A percentile compares a stretch with the other conserved stretches of the same genome.
These are phyloP conservation scores for Aureobasidium musti DNA, from an alignment of 2,329 filamentous ascomycete genomes.

Conservation along the genomic window DNA sequence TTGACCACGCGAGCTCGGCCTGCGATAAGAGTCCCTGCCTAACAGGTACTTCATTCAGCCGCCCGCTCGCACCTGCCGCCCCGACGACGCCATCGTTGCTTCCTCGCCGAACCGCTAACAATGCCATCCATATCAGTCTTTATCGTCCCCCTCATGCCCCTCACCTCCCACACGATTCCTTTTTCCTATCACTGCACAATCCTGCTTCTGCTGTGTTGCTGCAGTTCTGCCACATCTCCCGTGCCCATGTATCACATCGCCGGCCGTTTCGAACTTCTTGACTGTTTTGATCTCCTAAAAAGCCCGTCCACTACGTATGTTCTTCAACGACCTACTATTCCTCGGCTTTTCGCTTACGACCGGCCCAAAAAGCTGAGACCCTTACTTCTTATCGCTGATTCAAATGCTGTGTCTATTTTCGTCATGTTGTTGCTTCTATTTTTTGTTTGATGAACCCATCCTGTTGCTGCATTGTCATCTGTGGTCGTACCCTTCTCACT, in stretches of 20 bases:
- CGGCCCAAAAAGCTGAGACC: slow-evolving; percentile 26
- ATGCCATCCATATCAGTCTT: slow-evolving; percentile 26
- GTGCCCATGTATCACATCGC: not conserved
- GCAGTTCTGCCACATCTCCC: not conserved
- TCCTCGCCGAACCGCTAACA: slow-evolving; percentile 12
- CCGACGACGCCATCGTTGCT: slow-evolving; percentile 17
- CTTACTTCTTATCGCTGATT: slow-evolving; percentile 8
- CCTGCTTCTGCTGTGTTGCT: not conserved
- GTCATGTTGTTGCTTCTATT: not conserved
- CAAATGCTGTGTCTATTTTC: slow-evolving; percentile 21
- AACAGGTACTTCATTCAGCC: slow-evolving; percentile 23
- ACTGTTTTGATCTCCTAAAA: slow-evolving; percentile 26
- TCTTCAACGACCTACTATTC: not conserved
- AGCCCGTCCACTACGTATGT: slow-evolving; percentile 23
- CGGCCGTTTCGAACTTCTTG: not conserved
- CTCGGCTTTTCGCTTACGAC: slow-evolving; percentile 29
- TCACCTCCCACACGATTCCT: not conserved
- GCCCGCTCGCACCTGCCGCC: slow-evolving; percentile 24
- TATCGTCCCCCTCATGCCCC: slow-evolving; percentile 5
- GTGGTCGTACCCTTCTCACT: not conserved
- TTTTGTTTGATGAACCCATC: slow-evolving; percentile 3
- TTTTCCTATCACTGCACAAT: not conserved
- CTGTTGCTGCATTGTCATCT: not conserved
- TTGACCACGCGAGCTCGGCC: slow-evolving; percentile 29
- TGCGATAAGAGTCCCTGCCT: slow-evolving; percentile 30